Percentiles rank a stretch among this genome's conserved stretches.
phyloP scores from a whole-genome alignment of 1,284 basidiomycete species.

The Ustilago hordei region DNA sequence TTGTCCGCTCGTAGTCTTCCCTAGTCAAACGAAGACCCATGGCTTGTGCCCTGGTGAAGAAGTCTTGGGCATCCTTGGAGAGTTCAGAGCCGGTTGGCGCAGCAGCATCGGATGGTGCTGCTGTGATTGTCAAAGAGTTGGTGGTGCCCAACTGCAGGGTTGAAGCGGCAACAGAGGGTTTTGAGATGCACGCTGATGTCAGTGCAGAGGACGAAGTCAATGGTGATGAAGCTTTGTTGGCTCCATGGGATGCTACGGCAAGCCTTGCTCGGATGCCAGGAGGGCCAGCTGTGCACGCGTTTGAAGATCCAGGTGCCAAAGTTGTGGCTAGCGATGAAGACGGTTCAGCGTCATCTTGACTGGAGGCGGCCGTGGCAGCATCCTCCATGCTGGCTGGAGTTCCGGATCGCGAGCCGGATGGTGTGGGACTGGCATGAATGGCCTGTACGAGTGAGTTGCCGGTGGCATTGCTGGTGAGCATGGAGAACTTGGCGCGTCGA shows the following conservation, averaged over 20 bases:
- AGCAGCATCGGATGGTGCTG: slow-evolving; percentile 7
- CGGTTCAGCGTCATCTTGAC: slow-evolving; percentile 10
- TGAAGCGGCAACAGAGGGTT: slow-evolving; percentile 2
- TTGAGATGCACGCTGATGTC: neutral
- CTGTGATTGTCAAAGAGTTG: slow-evolving; percentile 1
- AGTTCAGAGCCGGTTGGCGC: slow-evolving; percentile 13
- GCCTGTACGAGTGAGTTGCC: slow-evolving; percentile 28
- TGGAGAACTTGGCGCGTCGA: slow-evolving; percentile 47
- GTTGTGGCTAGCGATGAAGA: slow-evolving; percentile 13
- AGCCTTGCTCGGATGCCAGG: slow-evolving; percentile 22
- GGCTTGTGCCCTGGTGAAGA: slow-evolving; percentile 65
- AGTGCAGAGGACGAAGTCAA: slow-evolving; percentile 8
- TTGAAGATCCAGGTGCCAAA: slow-evolving; percentile 12
- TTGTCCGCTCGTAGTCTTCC: slow-evolving; percentile 66
- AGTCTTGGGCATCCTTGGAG: slow-evolving; percentile 58
- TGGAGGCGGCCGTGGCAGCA: slow-evolving; percentile 10
- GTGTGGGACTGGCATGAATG: slow-evolving; percentile 43
- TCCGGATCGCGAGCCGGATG: slow-evolving; percentile 40
- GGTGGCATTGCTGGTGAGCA: slow-evolving; percentile 32
- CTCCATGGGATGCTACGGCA: slow-evolving; percentile 1
- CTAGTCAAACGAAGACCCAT: slow-evolving; percentile 64
- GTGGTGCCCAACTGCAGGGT: slow-evolving; percentile 5
- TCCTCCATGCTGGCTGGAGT: slow-evolving; percentile 46
- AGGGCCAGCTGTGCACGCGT: slow-evolving; percentile 6
- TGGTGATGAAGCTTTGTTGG: slow-evolving; percentile 18